Conservation (phyloP, 257 asterid genomes). For the Salvia splendens region DNA sequence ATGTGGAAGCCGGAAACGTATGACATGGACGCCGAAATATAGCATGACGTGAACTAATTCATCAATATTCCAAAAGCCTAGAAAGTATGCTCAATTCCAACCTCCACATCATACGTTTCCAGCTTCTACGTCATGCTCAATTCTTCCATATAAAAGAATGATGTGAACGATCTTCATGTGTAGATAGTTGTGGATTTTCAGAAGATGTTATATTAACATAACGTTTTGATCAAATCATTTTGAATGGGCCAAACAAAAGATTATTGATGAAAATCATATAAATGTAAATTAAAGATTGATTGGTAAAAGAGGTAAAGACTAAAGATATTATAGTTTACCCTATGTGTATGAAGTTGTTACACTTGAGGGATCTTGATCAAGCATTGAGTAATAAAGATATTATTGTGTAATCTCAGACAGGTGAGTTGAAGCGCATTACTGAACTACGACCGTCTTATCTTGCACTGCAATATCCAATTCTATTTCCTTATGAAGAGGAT, state of each 20-base stretch:
- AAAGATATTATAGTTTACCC: neutral
- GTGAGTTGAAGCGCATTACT: neutral
- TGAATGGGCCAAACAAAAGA: neutral
- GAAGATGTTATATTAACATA: neutral
- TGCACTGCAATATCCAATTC: neutral
- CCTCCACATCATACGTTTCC: too few species aligned
- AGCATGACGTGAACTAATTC: too few species aligned
- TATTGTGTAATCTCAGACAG: neutral
- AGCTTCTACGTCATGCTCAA: too few species aligned
- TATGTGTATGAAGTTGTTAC: neutral
- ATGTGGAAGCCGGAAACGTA: too few species aligned
- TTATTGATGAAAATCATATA: too few species aligned
- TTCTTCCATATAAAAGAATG: too few species aligned
- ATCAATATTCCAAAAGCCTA: too few species aligned
- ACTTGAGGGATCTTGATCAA: too few species aligned
- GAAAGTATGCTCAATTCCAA: too few species aligned
- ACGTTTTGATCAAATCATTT: too few species aligned
- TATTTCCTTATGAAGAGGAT: neutral
- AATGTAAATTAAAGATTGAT: neutral
- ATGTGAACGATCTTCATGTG: neutral
- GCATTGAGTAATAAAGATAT: neutral
- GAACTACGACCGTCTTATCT: neutral
- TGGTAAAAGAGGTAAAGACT: neutral
- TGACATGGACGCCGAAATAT: too few species aligned
- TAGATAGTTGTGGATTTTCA: too few species aligned